Percentiles rank a stretch among this genome's conserved stretches.
Evolutionary conservation across 257 asterid species (phyloP).

Genomic region (Solanum paucissectum): DNA sequence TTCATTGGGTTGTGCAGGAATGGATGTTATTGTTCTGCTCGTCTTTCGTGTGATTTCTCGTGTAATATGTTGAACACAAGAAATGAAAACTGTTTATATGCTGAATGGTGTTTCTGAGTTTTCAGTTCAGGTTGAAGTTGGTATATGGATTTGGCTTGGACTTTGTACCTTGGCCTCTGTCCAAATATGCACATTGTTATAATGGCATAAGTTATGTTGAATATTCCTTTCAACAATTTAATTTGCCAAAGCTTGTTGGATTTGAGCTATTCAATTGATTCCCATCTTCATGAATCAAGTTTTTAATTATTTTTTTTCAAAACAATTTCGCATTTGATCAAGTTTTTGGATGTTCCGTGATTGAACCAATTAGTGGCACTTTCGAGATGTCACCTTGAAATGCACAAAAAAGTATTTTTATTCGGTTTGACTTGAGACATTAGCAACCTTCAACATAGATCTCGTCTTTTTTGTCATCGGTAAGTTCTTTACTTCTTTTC

Average conservation of each 20-base stretch:
- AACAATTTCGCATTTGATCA: neutral
- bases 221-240: neutral
- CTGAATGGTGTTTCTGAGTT: neutral
- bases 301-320: neutral
- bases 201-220: neutral
- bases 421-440: neutral
- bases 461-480: neutral
- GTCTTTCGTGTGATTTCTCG: neutral
- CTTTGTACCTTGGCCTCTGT: neutral
- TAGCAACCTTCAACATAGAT: neutral
- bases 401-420: neutral
- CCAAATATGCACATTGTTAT: neutral
- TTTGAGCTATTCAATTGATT: neutral
- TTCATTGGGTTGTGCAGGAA: neutral
- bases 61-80: neutral
- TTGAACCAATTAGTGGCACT: neutral
- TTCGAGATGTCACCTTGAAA: neutral
- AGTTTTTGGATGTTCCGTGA: neutral
- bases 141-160: neutral
- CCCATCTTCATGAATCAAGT: neutral
- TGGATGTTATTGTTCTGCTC: neutral
- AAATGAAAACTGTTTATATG: neutral
- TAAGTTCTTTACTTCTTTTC: neutral
- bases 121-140: neutral
- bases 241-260: neutral